Conservation (phyloP, 345 rosid species). For the Lepidium aucheri region DNA sequence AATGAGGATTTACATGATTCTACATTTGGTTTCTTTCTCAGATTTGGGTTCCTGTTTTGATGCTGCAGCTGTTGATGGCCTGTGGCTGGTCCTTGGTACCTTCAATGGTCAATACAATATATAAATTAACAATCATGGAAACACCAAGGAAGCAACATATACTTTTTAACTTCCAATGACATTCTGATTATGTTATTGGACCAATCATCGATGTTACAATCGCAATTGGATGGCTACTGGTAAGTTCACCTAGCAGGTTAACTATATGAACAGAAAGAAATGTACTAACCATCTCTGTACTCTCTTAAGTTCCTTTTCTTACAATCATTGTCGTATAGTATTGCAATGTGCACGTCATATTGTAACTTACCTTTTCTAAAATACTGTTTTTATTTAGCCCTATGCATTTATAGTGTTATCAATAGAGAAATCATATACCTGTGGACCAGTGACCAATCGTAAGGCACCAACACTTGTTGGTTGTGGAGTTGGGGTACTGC, state of each 20-base stretch:
- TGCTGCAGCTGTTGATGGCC: conserved; percentile 37
- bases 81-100: conserved; percentile 53
- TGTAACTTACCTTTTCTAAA: neutral
- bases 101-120: conserved; percentile 18
- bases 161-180: neutral
- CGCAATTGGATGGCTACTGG: neutral
- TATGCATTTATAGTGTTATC: neutral
- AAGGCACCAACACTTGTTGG: conserved; percentile 41
- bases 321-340: neutral
- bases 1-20: conserved; percentile 49
- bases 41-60: conserved; percentile 58
- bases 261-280: neutral
- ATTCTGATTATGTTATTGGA: neutral
- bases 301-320: neutral
- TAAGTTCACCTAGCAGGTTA: neutral
- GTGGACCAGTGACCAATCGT: conserved; percentile 78
- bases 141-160: neutral
- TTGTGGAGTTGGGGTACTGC: conserved; percentile 50
- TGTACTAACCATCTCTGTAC: neutral
- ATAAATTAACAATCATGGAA: neutral
- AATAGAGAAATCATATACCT: conserved; percentile 34
- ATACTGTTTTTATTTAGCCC: neutral
- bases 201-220: neutral
- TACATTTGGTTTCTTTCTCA: conserved; percentile 54
- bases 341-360: neutral